These are phyloP conservation scores for Hyphopichia homilentoma DNA, from an alignment of 805 yeast species.

Conservation along the genomic window DNA sequence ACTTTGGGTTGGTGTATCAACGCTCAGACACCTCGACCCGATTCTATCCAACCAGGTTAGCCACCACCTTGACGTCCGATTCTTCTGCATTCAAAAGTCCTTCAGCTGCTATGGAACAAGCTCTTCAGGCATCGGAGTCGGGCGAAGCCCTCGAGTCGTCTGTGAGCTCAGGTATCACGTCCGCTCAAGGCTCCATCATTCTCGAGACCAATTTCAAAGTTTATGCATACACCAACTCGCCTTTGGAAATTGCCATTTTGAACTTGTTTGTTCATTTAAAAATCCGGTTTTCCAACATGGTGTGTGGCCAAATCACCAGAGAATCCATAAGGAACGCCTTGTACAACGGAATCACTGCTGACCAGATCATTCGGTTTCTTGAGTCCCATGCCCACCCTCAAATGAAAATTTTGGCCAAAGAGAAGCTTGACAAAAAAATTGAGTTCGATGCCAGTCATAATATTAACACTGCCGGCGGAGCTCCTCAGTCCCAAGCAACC, in stretches of 20 bases:
- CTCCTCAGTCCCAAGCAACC: constrained; percentile 26
- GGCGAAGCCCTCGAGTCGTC: constrained; percentile 7
- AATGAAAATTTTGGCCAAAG: constrained; percentile 74
- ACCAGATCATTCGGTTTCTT: constrained; percentile 84
- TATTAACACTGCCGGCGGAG: constrained; percentile 43
- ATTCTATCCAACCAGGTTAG: constrained; percentile 87
- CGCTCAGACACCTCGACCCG: constrained; percentile 49
- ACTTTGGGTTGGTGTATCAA: constrained; percentile 84
- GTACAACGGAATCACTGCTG: constrained; percentile 87
- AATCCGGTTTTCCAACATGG: constrained; percentile 86
- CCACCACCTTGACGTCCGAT: constrained; percentile 87
- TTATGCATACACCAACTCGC: constrained; percentile 91
- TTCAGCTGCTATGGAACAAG: constrained; percentile 70
- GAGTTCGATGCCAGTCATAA: constrained; percentile 57
- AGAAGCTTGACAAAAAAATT: constrained; percentile 58
- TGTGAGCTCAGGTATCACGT: constrained; percentile 14
- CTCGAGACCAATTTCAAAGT: constrained; percentile 91
- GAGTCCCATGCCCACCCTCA: constrained; percentile 94
- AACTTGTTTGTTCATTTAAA: constrained; percentile 83
- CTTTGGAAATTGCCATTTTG: constrained; percentile 89
- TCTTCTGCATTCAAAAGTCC: constrained; percentile 68
- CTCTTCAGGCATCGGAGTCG: constrained; percentile 31
- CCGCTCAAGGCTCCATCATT: constrained; percentile 64
- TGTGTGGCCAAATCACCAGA: constrained; percentile 88
- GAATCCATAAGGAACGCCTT: constrained; percentile 87